phyloP scores from a whole-genome alignment of 805 yeast genomes.

The Pichia ethanolica region DNA sequence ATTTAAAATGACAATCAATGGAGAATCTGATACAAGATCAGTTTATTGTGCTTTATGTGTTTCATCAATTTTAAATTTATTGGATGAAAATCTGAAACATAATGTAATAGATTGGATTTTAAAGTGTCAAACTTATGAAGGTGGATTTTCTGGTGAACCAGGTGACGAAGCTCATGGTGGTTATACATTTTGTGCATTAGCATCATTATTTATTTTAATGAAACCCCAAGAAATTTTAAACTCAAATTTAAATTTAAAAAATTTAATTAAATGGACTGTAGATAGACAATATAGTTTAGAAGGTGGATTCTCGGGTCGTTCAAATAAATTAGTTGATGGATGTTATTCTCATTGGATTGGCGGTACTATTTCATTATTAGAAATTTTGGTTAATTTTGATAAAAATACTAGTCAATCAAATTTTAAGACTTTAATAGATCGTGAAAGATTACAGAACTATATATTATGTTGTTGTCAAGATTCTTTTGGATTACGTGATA shows the following conservation, averaged over 20 bases:
- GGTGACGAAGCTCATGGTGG: constrained; percentile 95
- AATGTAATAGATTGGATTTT: constrained; percentile 54
- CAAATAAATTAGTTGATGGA: constrained; percentile 91
- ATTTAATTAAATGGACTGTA: constrained; percentile 58
- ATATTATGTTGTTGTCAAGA: constrained; percentile 67
- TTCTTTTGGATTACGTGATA: constrained; percentile 67
- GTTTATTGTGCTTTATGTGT: constrained; percentile 78
- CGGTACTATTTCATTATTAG: constrained; percentile 59
- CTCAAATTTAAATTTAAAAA: constrained; percentile 33
- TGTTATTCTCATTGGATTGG: constrained; percentile 97
- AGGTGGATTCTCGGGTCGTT: constrained; percentile 84
- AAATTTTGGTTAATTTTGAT: constrained; percentile 44
- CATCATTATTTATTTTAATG: constrained; percentile 44
- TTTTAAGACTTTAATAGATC: constrained; percentile 32
- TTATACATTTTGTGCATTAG: constrained; percentile 85
- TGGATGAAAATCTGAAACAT: constrained; percentile 50
- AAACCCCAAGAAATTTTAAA: constrained; percentile 29
- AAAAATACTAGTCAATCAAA: constrained; percentile 24
- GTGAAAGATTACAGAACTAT: constrained; percentile 56
- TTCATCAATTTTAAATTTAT: constrained; percentile 56
- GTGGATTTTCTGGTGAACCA: constrained; percentile 87
- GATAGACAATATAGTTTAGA: constrained; percentile 65
- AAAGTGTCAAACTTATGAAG: constrained; percentile 84
- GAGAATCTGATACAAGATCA: constrained; percentile 83
- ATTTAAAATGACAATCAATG: constrained; percentile 64